These are phyloP conservation scores for Ustilago lituana DNA, from an alignment of 1,284 basidiomycete species.

Conservation along the genomic window DNA sequence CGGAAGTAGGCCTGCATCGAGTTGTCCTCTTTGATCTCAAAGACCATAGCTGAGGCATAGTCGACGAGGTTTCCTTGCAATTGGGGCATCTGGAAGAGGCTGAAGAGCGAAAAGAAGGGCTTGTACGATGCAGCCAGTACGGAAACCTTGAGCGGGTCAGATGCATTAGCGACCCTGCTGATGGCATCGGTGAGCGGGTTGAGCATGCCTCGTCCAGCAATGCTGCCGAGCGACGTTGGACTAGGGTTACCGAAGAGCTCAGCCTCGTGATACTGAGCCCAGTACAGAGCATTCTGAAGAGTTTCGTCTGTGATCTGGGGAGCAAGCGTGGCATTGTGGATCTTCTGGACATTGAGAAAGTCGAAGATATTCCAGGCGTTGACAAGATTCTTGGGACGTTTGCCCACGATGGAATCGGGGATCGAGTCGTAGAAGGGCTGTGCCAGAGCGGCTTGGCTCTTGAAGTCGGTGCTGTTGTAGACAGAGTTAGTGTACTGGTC, in stretches of 20 bases:
- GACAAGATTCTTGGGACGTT: conserved; percentile 74
- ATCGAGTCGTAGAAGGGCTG: conserved; percentile 76
- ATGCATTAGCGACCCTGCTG: conserved; percentile 79
- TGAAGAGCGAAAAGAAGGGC: conserved; percentile 86
- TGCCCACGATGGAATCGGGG: conserved; percentile 75
- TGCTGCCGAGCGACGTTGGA: conserved; percentile 78
- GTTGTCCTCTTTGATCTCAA: conserved; percentile 73
- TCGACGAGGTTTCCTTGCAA: conserved; percentile 72
- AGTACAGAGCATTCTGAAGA: conserved; percentile 60
- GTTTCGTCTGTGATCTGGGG: conserved; percentile 35
- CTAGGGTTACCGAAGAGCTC: conserved; percentile 77
- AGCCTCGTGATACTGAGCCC: conserved; percentile 81
- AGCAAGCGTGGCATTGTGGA: conserved; percentile 69
- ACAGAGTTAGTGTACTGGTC: conserved; percentile 49
- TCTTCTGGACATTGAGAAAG: conserved; percentile 75
- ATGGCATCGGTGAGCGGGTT: conserved; percentile 77
- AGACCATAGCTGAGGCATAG: conserved; percentile 79
- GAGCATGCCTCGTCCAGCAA: conserved; percentile 81
- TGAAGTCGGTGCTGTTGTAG: conserved; percentile 71
- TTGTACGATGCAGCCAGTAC: conserved; percentile 81
- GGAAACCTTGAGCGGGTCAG: conserved; percentile 79
- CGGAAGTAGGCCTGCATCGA: conserved; percentile 81
- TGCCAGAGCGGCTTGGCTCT: conserved; percentile 71
- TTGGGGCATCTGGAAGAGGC: conserved; percentile 69
- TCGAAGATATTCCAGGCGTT: conserved; percentile 77